Base-by-base conservation (phyloP, 257 asterid species). In the Capsicum pubescens region DNA sequence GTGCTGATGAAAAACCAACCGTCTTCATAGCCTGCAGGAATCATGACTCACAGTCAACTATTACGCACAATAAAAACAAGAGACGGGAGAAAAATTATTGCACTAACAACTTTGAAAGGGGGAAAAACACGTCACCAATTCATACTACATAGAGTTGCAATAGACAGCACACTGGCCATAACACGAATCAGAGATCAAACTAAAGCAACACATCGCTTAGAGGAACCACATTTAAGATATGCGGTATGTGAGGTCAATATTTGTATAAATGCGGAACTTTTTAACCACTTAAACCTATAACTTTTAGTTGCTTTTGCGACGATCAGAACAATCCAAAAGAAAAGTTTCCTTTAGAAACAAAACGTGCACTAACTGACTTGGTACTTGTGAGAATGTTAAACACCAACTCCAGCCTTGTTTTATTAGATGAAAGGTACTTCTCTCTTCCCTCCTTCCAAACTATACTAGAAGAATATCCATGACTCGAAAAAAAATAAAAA, bases 1-100 rank as follows among this genome's bases (percentile, higher is more conserved):
- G 98, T 15, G 89, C 59, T 14, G 91, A 91, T 52, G 92, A 87
- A 83, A 90, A 88, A 84, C 87, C 77, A 46, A 46, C 84, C 3
- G 74, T 81, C 26, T 81, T 59, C 78, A 63, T 44, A 81, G 63
- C 77, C 84, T 81, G 84, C 78, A 80, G 15, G 61, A 59, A 12
- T 46, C 14, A 32, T 10, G 48, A 77, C 58, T 54, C 50, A 79
- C 42, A 42, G 86, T 46, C 83, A 83, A 32, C 10, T 64, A 74
- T 83, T 35, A 54, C 82, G 15, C 46, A 44, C 44, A 11, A 76
- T 3, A 59, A 50, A 9, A 79, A 39, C 56, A 48, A 72, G 87
- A 32, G 63, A 50, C 52, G 67, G 69, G 68, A 46, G 35, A 58
- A 35, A 84, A 50, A 81, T 11, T 42, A 15, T 17, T 26, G 58